phyloP scores from a whole-genome alignment of 768 basidiomycete genomes.

The Hypsizygus marmoreus region DNA sequence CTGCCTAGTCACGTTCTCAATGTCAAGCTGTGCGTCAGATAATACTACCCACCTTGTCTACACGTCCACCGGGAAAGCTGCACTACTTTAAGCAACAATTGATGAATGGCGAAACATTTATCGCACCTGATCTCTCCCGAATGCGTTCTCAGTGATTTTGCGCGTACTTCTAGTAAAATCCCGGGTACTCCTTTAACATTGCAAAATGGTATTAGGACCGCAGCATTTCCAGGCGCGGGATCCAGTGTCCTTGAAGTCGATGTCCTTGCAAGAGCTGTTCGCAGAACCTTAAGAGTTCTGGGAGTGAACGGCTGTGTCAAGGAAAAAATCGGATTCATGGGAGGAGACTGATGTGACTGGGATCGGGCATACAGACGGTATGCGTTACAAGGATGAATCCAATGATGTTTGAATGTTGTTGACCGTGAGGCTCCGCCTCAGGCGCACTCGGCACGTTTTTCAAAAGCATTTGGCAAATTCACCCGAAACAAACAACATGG shows the following conservation, averaged over 20 bases:
- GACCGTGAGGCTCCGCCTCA: no score
- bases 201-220: slow-evolving; percentile 77
- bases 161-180: slow-evolving; percentile 72
- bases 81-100: background rate
- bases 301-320: slow-evolving; percentile 42
- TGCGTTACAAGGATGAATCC: background rate
- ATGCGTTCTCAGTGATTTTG: slow-evolving; percentile 62
- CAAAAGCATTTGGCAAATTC: no score
- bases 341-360: slow-evolving; percentile 1
- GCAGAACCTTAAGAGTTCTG: slow-evolving; percentile 33
- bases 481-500: no score
- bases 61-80: slow-evolving; percentile 77
- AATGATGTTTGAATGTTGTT: no score
- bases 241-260: slow-evolving; percentile 5
- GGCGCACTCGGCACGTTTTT: no score
- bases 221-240: slow-evolving; percentile 45
- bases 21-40: slow-evolving; percentile 5
- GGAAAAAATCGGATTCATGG: slow-evolving; percentile 24
- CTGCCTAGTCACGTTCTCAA: slow-evolving; percentile 29
- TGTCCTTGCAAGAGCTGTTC: slow-evolving; percentile 16
- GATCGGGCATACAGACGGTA: background rate
- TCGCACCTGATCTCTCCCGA: slow-evolving; percentile 81
- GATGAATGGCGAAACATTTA: background rate
- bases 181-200: slow-evolving; percentile 69
- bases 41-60: slow-evolving; percentile 53